Evolutionary conservation across 441 rosid species (phyloP).

Genomic region (Syzygium malaccense): DNA sequence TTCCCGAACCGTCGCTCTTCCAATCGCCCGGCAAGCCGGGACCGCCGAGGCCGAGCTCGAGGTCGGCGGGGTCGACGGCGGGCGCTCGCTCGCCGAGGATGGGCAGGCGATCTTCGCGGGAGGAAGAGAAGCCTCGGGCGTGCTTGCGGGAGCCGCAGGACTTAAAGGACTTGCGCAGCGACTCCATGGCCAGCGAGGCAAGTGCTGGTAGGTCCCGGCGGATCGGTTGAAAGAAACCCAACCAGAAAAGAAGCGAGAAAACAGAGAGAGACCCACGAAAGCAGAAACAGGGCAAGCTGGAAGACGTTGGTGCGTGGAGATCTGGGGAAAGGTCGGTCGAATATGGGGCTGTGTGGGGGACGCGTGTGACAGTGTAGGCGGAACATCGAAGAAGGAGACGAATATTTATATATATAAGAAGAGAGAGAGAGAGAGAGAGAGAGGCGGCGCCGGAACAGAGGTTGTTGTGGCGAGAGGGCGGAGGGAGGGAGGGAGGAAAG

Average conservation of each 20-base stretch:
- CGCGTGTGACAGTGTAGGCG: neutral
- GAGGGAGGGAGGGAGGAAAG: neutral
- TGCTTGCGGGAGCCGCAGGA: neutral
- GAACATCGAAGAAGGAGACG: neutral
- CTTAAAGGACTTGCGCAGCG: conserved; percentile 1
- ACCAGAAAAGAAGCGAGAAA: neutral
- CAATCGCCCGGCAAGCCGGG: conserved; percentile 23
- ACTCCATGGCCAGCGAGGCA: neutral
- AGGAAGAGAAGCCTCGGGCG: neutral
- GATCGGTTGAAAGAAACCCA: neutral
- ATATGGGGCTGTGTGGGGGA: neutral
- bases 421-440: neutral
- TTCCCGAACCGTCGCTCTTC: conserved; percentile 13
- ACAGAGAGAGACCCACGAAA: neutral
- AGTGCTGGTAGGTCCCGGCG: neutral
- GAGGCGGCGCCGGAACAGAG: neutral
- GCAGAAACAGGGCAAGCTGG: neutral
- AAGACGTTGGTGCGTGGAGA: neutral
- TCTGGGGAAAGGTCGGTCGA: neutral
- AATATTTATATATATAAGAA: too few species aligned
- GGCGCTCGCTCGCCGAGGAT: conserved; percentile 16
- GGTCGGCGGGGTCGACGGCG: neutral
- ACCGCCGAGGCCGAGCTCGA: conserved; percentile 7
- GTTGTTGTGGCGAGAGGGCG: too few species aligned
- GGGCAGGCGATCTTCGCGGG: conserved; percentile 1